phyloP scores from a whole-genome alignment of 306 rosid genomes.

The Trifolium fragiferum region DNA sequence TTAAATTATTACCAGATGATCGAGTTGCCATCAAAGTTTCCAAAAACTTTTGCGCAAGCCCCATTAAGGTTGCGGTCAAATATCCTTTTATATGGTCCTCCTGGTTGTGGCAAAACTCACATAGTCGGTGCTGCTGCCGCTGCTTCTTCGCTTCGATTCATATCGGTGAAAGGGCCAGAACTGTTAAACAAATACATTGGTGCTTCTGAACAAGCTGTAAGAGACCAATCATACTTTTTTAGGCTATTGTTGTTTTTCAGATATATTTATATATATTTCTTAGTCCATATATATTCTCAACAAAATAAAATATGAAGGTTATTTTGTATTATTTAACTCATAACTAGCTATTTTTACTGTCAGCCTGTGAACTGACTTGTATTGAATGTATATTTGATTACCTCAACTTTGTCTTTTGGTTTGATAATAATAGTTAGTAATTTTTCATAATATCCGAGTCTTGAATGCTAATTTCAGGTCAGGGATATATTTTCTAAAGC shows the following conservation, averaged over 20 bases:
- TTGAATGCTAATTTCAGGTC: constrained; percentile 67
- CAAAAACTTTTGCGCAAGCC: constrained; percentile 83
- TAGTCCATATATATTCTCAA: constrained; percentile 20
- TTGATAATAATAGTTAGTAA: background rate
- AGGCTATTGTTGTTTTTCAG: constrained; percentile 24
- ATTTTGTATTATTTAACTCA: constrained; percentile 10
- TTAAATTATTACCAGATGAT: constrained; percentile 70
- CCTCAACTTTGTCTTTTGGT: constrained; percentile 29
- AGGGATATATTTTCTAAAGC: constrained; percentile 96
- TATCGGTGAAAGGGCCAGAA: constrained; percentile 95
- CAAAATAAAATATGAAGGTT: constrained; percentile 29
- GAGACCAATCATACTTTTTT: constrained; percentile 43
- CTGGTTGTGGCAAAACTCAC: constrained; percentile 98
- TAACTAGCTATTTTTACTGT: constrained; percentile 16
- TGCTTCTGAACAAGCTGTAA: constrained; percentile 99
- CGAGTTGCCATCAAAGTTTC: constrained; percentile 91
- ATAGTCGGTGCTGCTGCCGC: constrained; percentile 96
- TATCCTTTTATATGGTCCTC: constrained; percentile 93
- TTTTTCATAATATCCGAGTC: constrained; percentile 34
- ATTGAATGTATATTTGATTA: constrained; percentile 34
- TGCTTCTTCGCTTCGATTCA: constrained; percentile 88
- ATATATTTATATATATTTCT: constrained; percentile 22
- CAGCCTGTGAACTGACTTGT: constrained; percentile 2
- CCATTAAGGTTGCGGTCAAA: constrained; percentile 94
- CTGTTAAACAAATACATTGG: constrained; percentile 94